phyloP scores from a whole-genome alignment of 495 filamentous ascomycete species.

The Margaritispora aquatica region DNA sequence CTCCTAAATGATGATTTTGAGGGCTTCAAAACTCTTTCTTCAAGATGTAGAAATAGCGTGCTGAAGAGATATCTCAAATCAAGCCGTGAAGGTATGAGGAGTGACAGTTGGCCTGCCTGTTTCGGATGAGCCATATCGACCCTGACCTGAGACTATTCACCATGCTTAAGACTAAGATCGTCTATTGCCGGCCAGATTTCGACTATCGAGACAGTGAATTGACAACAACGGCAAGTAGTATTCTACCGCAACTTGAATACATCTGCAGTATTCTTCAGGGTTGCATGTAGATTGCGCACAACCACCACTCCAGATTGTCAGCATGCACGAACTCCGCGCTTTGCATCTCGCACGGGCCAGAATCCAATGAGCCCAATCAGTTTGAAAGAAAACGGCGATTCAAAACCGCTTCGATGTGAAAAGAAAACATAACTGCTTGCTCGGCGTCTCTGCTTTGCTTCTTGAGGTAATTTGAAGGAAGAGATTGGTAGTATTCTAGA shows the following conservation, averaged over 20 bases:
- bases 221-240: too few relatives aligned
- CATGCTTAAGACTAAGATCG: too few relatives aligned
- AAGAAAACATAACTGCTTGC: background rate
- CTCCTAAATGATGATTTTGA: background rate
- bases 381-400: background rate
- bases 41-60: background rate
- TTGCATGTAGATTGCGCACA: background rate
- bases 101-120: too few relatives aligned
- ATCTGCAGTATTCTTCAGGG: background rate
- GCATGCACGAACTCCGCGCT: background rate
- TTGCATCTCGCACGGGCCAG: background rate
- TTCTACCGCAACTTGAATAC: background rate
- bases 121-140: too few relatives aligned
- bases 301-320: background rate
- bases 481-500: too few relatives aligned
- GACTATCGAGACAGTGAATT: too few relatives aligned
- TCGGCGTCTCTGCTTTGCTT: background rate
- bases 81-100: too few relatives aligned
- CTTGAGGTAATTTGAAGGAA: background rate
- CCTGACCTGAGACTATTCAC: too few relatives aligned
- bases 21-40: background rate
- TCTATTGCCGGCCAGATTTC: too few relatives aligned
- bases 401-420: background rate
- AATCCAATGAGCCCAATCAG: background rate
- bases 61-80: too few relatives aligned